Conservation (phyloP, 352 stramenopile species). For the Phytophthora cajani region DNA sequence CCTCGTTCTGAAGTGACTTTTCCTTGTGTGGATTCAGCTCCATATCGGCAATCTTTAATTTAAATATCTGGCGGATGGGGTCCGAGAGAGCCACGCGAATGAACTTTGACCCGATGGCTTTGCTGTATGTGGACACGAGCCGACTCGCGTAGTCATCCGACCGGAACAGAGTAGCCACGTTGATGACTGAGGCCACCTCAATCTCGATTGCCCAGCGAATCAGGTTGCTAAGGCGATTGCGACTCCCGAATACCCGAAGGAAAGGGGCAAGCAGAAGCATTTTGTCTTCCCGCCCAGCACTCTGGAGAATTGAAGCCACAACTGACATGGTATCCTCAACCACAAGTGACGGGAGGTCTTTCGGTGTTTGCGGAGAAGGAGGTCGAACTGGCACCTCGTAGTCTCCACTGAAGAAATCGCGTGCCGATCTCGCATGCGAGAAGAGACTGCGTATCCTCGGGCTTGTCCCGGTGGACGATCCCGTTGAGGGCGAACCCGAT, state of each 20-base stretch:
- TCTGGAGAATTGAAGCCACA: constrained; percentile 81
- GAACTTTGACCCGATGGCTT: constrained; percentile 73
- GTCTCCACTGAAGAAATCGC: constrained; percentile 50
- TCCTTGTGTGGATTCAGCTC: constrained; percentile 75
- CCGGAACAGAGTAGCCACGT: constrained; percentile 80
- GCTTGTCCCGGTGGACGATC: constrained; percentile 20
- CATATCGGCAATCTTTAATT: constrained; percentile 73
- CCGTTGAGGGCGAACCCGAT: constrained; percentile 9
- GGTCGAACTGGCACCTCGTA: constrained; percentile 29
- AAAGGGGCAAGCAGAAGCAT: constrained; percentile 70
- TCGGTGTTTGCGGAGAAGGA: constrained; percentile 33
- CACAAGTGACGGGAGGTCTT: constrained; percentile 58
- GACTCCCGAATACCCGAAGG: constrained; percentile 70
- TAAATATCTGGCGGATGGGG: constrained; percentile 68
- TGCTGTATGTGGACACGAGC: constrained; percentile 80
- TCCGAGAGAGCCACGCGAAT: constrained; percentile 68
- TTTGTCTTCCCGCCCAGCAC: constrained; percentile 78
- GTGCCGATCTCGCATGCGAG: constrained; percentile 51
- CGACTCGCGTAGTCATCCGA: constrained; percentile 79
- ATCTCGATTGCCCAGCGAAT: constrained; percentile 83
- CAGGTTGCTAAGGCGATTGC: constrained; percentile 60
- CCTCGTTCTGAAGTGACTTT: constrained; percentile 48
- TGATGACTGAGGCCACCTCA: constrained; percentile 74
- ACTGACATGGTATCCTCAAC: constrained; percentile 79
- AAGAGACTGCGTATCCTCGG: constrained; percentile 47